Evolutionary conservation across 108 stramenopile species (phyloP), one percentile per base, ranked within the genome.

Genomic region (Cyclostephanos invisitatus): DNA sequence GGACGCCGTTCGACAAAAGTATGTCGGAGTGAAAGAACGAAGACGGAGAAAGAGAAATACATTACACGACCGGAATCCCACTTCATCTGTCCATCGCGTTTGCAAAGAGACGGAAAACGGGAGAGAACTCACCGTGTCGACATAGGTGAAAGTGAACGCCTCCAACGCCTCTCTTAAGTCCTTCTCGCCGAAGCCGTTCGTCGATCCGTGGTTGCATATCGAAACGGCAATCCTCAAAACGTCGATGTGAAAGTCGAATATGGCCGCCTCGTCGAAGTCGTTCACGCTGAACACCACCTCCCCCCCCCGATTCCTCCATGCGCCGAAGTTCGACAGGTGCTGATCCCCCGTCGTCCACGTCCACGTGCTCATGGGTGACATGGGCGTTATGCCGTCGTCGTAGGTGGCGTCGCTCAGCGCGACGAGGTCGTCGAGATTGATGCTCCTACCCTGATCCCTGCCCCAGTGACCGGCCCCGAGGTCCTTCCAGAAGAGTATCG

Each of bases 311-410:
- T 86, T 86, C 50, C 64, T 53, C 78, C 78, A 89, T 10, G 84
- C 85, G 0, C 86, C 88, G 73, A 89, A 89, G 64, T 89, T 89
- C 3, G 66, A 75, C 53, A 89, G 66, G 49, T 89, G 88, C 62
- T 89, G 88, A 81, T 89, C 88, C 3, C 88, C 88, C 9, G 85
- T 89, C 14, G 83, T 61, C 88, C 88, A 89, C 7, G 88, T 89
- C 78, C 79, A 89, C 3, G 83, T 78, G 40, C 77, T 75, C 68
- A 71, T 74, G 15, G 71, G 61, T 0, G 59, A 50, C 21, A 88
- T 20, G 5, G 80, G 76, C 32, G 74, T 79, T 3, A 15, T 0
- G 10, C 73, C 80, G 64, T 80, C 82, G 28, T 59, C 73, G 27
- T 82, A 75, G n/a, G 50, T 68, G 0, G 77, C 72, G 14, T 75